These are phyloP conservation scores for Lumnitzera littorea DNA, from an alignment of 345 rosid genomes.

Conservation along the genomic window DNA sequence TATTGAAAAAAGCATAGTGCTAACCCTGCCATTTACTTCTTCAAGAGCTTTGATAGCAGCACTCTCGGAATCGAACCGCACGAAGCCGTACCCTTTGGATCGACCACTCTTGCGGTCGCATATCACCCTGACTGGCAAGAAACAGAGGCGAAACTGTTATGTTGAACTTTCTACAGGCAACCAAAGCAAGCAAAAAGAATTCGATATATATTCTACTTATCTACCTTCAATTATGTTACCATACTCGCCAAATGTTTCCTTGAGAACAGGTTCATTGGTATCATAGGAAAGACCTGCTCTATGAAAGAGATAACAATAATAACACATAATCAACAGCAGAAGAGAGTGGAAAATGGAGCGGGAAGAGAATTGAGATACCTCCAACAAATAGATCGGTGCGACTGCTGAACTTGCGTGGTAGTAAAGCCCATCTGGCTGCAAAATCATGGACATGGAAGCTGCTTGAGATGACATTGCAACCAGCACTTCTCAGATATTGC, in stretches of 20 bases:
- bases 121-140: conserved; percentile 42
- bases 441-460: too few species aligned
- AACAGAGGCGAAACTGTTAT: neutral
- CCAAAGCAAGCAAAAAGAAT: neutral
- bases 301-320: neutral
- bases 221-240: conserved; percentile 54
- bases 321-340: too few species aligned
- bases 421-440: too few species aligned
- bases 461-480: too few species aligned
- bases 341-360: neutral
- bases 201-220: neutral
- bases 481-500: too few species aligned
- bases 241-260: conserved; percentile 33
- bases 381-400: conserved; percentile 48
- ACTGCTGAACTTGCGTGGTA: neutral
- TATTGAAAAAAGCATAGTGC: neutral
- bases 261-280: conserved; percentile 57
- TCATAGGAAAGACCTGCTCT: conserved; percentile 55
- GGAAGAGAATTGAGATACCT: conserved; percentile 22
- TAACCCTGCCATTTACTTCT: conserved; percentile 57
- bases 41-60: conserved; percentile 49
- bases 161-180: neutral
- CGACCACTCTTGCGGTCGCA: conserved; percentile 59
- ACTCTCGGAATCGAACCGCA: conserved; percentile 43
- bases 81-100: conserved; percentile 78